Evolutionary conservation across 495 filamentous ascomycete genomes (phyloP).

Genomic region (Xanthoparmelia taractica): DNA sequence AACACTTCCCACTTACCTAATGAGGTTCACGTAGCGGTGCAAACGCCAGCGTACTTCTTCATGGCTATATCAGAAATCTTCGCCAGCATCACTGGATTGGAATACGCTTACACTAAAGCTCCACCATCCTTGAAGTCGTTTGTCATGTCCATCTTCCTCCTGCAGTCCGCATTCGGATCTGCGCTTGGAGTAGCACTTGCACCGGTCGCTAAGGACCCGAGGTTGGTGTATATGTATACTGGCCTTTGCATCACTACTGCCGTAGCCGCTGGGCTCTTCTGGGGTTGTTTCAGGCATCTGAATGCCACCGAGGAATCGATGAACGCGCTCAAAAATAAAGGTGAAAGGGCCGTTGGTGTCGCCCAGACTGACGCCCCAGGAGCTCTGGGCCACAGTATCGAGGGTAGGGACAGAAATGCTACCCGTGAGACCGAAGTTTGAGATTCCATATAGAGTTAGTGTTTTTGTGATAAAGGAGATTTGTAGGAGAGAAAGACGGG

Average conservation of each 20-base stretch:
- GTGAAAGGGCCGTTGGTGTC: slow-evolving; percentile 18
- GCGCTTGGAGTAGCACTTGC: slow-evolving; percentile 39
- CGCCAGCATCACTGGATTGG: slow-evolving; percentile 55
- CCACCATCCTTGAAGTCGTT: slow-evolving; percentile 60
- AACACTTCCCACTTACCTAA: slow-evolving; percentile 24
- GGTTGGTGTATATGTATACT: slow-evolving; percentile 23
- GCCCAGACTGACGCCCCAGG: slow-evolving; percentile 22
- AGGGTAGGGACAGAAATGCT: background rate
- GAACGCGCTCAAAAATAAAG: slow-evolving; percentile 38
- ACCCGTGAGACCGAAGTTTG: background rate
- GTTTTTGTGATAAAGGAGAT: too few relatives aligned
- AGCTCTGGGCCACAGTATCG: background rate
- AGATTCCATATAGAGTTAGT: background rate
- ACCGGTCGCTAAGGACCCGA: slow-evolving; percentile 37
- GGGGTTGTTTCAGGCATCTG: slow-evolving; percentile 35
- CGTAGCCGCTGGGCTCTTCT: slow-evolving; percentile 41
- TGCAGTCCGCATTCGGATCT: slow-evolving; percentile 36
- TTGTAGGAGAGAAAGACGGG: too few relatives aligned
- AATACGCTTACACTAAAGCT: slow-evolving; percentile 75
- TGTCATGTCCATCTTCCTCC: slow-evolving; percentile 33
- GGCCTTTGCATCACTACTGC: slow-evolving; percentile 33
- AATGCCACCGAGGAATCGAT: slow-evolving; percentile 42
- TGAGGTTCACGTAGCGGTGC: slow-evolving; percentile 55
- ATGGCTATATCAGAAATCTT: slow-evolving; percentile 70
- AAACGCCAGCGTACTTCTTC: slow-evolving; percentile 56